Evolutionary conservation across 2,329 filamentous ascomycete genomes (phyloP).

Genomic region (Nemania bipapillata): DNA sequence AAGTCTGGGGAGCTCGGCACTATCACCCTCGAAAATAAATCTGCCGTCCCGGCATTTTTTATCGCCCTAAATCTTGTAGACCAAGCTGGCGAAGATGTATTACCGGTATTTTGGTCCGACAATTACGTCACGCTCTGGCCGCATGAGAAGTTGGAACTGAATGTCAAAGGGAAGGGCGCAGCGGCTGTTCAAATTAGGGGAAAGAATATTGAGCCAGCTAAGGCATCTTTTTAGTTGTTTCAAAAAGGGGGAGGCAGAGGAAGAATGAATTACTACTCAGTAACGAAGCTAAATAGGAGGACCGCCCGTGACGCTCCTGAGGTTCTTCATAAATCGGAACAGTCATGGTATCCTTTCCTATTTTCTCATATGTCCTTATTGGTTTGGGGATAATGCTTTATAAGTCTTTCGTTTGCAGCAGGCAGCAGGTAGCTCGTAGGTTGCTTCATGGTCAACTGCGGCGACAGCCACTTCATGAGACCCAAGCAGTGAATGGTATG

Average conservation of each 20-base stretch:
- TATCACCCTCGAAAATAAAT: constrained; percentile 63
- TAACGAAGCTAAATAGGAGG: no score
- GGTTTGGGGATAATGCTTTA: no score
- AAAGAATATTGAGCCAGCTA: constrained; percentile 42
- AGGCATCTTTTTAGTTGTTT: neutral
- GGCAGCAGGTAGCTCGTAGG: no score
- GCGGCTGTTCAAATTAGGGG: constrained; percentile 47
- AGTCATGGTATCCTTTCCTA: no score
- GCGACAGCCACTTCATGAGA: no score
- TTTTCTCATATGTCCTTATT: no score
- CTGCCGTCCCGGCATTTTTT: constrained; percentile 67
- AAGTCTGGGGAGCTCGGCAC: constrained; percentile 19
- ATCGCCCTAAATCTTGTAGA: constrained; percentile 64
- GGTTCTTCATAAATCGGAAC: no score
- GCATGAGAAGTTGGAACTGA: constrained; percentile 60
- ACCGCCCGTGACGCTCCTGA: no score
- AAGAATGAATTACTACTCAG: neutral
- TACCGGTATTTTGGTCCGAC: constrained; percentile 68
- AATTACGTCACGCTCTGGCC: constrained; percentile 73
- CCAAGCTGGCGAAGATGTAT: constrained; percentile 56
- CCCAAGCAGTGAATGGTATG: no score
- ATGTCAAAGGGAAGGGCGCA: constrained; percentile 47
- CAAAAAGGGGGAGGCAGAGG: neutral
- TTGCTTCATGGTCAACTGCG: no score
- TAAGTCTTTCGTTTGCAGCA: no score